Conservation (phyloP, 495 filamentous ascomycete genomes). For the Thermochaetoides thermophila region DNA sequence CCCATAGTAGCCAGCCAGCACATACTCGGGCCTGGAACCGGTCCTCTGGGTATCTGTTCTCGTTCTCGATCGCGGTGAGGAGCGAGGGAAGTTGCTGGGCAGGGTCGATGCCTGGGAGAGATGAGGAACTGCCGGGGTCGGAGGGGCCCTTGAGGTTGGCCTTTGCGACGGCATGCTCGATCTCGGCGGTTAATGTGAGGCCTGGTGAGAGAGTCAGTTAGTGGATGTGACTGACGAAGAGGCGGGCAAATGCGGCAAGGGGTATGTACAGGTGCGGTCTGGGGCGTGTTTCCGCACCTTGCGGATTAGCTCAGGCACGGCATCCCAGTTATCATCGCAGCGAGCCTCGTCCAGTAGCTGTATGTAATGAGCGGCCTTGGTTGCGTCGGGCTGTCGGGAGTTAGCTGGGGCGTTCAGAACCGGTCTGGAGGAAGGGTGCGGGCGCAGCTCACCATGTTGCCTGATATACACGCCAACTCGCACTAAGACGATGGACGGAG, state of each 20-base stretch:
- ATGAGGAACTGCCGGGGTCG: not conserved
- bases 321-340: conserved; percentile 77
- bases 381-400: conserved; percentile 25
- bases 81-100: conserved; percentile 45
- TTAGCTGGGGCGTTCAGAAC: too few species aligned
- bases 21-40: conserved; percentile 67
- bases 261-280: conserved; percentile 59
- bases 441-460: conserved; percentile 22
- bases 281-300: conserved; percentile 91
- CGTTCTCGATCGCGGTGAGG: conserved; percentile 50
- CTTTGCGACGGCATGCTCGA: conserved; percentile 47
- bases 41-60: conserved; percentile 46
- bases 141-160: conserved; percentile 28
- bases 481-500: conserved; percentile 18
- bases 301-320: conserved; percentile 73
- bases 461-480: conserved; percentile 14
- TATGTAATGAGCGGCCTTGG: conserved; percentile 69
- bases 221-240: conserved; percentile 1
- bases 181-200: conserved; percentile 57
- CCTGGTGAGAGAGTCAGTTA: conserved; percentile 31
- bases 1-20: conserved; percentile 70
- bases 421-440: too few species aligned
- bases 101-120: conserved; percentile 20
- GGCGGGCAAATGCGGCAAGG: not conserved
- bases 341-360: conserved; percentile 69